phyloP scores from a whole-genome alignment of 306 rosid genomes.

The Datisca glomerata region DNA sequence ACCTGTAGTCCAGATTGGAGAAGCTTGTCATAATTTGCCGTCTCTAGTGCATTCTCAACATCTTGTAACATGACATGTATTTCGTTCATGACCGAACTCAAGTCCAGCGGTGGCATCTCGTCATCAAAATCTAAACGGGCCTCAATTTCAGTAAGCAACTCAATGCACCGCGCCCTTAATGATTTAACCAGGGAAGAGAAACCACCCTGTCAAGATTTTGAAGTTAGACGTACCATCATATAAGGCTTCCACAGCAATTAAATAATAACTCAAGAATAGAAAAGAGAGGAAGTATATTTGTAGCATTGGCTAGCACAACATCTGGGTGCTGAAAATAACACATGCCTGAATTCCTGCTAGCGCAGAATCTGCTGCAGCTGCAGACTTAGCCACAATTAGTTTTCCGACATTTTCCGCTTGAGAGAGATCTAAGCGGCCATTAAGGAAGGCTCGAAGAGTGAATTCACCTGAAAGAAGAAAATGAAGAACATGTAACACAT shows the following conservation, averaged over 20 bases:
- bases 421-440: conserved; percentile 84
- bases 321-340: too few species aligned
- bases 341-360: conserved; percentile 83
- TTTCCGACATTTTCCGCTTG: conserved; percentile 87
- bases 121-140: conserved; percentile 94
- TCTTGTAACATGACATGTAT: conserved; percentile 55
- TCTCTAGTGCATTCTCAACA: conserved; percentile 72
- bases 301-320: too few species aligned
- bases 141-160: conserved; percentile 89
- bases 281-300: background rate
- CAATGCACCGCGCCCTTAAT: conserved; percentile 65
- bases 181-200: conserved; percentile 73
- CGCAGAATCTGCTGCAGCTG: conserved; percentile 95
- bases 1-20: conserved; percentile 97
- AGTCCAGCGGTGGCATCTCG: conserved; percentile 86
- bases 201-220: conserved; percentile 85
- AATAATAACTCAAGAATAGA: conserved; percentile 8
- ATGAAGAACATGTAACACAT: conserved; percentile 8
- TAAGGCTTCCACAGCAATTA: conserved; percentile 1
- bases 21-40: conserved; percentile 90
- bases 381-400: conserved; percentile 57
- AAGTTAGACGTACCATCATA: background rate
- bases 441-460: conserved; percentile 90
- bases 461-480: conserved; percentile 57
- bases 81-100: conserved; percentile 36